Conservation (phyloP, 2,329 filamentous ascomycete species). For the Stachybotrys chlorohalonatus region DNA sequence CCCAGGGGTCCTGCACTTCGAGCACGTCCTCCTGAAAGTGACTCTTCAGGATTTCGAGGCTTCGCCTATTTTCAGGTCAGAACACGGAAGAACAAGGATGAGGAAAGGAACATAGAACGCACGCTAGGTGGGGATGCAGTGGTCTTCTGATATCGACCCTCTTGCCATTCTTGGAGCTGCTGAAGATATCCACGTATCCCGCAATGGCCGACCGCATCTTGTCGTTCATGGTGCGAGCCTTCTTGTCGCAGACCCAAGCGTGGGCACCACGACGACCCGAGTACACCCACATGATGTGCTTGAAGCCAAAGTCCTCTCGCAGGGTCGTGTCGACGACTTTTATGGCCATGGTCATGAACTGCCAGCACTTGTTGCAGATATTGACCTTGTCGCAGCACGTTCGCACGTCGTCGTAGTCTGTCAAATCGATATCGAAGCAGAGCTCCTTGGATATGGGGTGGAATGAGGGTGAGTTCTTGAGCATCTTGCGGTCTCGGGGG, state of each 20-base stretch:
- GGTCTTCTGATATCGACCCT: constrained; percentile 78
- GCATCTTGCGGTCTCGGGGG: constrained; percentile 81
- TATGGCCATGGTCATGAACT: constrained; percentile 96
- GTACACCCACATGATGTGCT: constrained; percentile 97
- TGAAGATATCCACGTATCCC: constrained; percentile 85
- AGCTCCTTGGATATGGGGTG: constrained; percentile 85
- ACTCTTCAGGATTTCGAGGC: constrained; percentile 71
- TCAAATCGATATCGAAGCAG: constrained; percentile 99
- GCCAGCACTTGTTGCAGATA: constrained; percentile 92
- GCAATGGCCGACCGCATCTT: constrained; percentile 76
- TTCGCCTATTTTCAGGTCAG: constrained; percentile 47
- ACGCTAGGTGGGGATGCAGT: constrained; percentile 80
- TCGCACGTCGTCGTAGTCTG: constrained; percentile 93
- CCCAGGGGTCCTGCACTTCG: constrained; percentile 78
- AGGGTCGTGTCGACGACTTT: constrained; percentile 83
- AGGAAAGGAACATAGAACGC: constrained; percentile 17
- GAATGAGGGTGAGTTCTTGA: constrained; percentile 74
- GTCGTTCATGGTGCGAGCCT: constrained; percentile 77
- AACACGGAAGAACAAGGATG: not conserved
- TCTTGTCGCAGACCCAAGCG: constrained; percentile 95
- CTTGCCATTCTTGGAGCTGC: constrained; percentile 78
- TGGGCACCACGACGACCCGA: constrained; percentile 93
- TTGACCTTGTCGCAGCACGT: constrained; percentile 91
- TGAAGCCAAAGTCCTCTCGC: constrained; percentile 91
- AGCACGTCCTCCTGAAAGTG: constrained; percentile 83